phyloP scores from a whole-genome alignment of 2,329 filamentous ascomycete species.

The Hyphodiscus sp. region DNA sequence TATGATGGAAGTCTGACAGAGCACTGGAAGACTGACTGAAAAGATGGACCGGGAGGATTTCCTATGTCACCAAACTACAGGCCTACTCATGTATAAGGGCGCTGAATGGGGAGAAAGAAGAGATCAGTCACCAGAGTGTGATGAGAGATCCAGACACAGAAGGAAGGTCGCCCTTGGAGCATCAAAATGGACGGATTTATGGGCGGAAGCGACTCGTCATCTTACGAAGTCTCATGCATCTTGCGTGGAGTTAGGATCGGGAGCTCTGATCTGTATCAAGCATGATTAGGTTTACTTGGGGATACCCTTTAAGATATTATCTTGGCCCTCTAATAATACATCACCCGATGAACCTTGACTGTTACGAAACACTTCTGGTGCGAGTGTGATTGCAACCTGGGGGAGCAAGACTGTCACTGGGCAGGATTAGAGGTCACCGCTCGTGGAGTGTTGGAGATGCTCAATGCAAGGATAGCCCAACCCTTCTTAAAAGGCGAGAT shows the following conservation, averaged over 20 bases:
- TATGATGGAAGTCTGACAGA: conserved; percentile 64
- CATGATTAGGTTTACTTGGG: background rate
- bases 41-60: conserved; percentile 1
- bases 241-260: background rate
- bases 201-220: background rate
- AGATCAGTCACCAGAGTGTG: background rate
- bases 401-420: too few relatives aligned
- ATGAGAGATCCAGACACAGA: background rate
- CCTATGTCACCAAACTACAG: background rate
- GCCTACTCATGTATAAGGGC: background rate
- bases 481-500: too few relatives aligned
- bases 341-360: background rate
- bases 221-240: background rate
- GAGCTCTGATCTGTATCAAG: background rate
- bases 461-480: background rate
- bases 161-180: background rate
- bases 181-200: background rate
- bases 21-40: conserved; percentile 92
- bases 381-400: background rate
- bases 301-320: background rate
- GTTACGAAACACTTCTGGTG: background rate
- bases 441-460: background rate
- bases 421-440: background rate
- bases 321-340: background rate
- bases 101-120: background rate